Conservation (phyloP, 495 filamentous ascomycete genomes). For the Antarctomyces pellizariae region DNA sequence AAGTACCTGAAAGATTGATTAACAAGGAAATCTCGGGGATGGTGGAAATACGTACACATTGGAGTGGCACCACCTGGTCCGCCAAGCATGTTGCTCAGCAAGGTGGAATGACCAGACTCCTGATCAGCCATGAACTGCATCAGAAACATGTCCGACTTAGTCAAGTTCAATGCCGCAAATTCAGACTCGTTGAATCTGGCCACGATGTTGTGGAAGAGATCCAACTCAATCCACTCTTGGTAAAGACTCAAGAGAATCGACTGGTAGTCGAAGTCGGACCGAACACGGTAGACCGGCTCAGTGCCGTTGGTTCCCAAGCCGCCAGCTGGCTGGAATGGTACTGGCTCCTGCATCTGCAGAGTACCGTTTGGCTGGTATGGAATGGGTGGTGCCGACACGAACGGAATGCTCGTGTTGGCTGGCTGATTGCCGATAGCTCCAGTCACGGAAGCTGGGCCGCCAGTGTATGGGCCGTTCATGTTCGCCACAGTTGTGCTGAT, state of each 20-base stretch:
- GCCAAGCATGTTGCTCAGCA: constrained; percentile 66
- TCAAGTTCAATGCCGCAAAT: constrained; percentile 43
- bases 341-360: constrained; percentile 37
- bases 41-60: too few relatives aligned
- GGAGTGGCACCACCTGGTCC: constrained; percentile 30
- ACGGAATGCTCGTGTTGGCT: constrained; percentile 23
- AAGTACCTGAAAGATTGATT: too few relatives aligned
- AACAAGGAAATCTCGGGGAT: too few relatives aligned
- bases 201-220: constrained; percentile 65
- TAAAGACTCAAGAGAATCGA: constrained; percentile 45
- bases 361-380: constrained; percentile 49
- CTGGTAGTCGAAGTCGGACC: constrained; percentile 55
- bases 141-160: constrained; percentile 39
- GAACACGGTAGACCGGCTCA: constrained; percentile 43
- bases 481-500: constrained; percentile 12
- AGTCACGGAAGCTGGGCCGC: constrained; percentile 31
- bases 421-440: constrained; percentile 29
- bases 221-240: constrained; percentile 74
- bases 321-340: constrained; percentile 50
- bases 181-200: constrained; percentile 44
- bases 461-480: constrained; percentile 30
- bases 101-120: constrained; percentile 57
- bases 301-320: constrained; percentile 63
- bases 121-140: constrained; percentile 75
- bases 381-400: constrained; percentile 20